Percentiles rank a stretch among this genome's conserved stretches.
Evolutionary conservation across 192 early-diverging fungal genomes (phyloP).

Genomic region (Spizellomyces sp.): DNA sequence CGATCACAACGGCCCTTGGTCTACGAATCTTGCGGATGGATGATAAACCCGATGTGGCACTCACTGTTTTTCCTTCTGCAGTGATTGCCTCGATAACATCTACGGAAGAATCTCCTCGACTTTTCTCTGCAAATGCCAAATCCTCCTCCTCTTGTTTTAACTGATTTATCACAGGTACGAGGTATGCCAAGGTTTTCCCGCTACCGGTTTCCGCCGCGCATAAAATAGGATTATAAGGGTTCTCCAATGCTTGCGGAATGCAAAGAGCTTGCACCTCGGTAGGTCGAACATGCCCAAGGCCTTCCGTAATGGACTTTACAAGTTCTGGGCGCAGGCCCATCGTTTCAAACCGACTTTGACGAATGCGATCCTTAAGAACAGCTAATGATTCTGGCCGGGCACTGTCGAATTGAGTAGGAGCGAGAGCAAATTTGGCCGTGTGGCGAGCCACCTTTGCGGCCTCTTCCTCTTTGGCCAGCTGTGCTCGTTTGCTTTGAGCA

Average conservation of each 20-base stretch:
- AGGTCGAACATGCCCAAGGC: conserved; percentile 52
- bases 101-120: background rate
- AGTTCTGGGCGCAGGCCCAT: conserved; percentile 66
- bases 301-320: conserved; percentile 44
- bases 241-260: conserved; percentile 69
- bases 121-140: conserved; percentile 16
- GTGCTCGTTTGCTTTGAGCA: background rate
- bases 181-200: conserved; percentile 90
- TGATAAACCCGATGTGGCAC: conserved; percentile 9
- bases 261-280: conserved; percentile 85
- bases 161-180: conserved; percentile 75
- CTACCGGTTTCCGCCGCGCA: conserved; percentile 89
- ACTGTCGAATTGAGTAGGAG: background rate
- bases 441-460: conserved; percentile 11
- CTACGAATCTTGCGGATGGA: conserved; percentile 67
- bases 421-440: conserved; percentile 24
- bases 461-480: conserved; percentile 4
- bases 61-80: conserved; percentile 8
- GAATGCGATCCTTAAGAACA: conserved; percentile 6
- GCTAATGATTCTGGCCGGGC: conserved; percentile 11
- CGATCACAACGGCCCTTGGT: conserved; percentile 82
- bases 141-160: conserved; percentile 65
- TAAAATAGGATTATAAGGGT: conserved; percentile 47
- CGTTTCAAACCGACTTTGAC: conserved; percentile 49
- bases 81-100: conserved; percentile 18